These are phyloP conservation scores for Mortierella sp. DNA, from an alignment of 371 early-diverging fungal genomes.

Conservation along the genomic window DNA sequence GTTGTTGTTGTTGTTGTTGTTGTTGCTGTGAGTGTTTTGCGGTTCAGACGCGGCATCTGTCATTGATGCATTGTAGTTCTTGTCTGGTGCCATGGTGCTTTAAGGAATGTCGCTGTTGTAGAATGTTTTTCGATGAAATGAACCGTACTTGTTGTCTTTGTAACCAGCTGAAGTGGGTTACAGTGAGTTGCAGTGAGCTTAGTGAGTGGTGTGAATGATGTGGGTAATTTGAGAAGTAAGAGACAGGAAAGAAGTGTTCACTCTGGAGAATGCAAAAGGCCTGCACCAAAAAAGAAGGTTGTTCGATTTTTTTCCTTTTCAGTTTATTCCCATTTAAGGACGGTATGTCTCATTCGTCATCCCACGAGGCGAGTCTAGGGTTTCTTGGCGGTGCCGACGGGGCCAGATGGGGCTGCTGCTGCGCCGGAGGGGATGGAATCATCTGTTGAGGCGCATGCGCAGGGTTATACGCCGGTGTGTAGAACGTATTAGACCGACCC, in stretches of 20 bases:
- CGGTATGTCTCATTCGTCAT: no score
- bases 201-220: not conserved
- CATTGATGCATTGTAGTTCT: slow-evolving; percentile 1
- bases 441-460: not conserved
- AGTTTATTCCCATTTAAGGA: slow-evolving; percentile 1
- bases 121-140: no score
- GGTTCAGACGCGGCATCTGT: not conserved
- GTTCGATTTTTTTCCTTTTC: slow-evolving; percentile 13
- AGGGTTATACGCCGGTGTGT: slow-evolving; percentile 6
- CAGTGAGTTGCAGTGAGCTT: not conserved
- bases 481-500: slow-evolving; percentile 11
- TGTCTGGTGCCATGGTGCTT: slow-evolving; percentile 24
- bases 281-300: not conserved
- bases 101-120: no score
- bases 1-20: slow-evolving; percentile 4
- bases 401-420: not conserved
- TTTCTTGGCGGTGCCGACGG: slow-evolving; percentile 10
- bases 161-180: not conserved
- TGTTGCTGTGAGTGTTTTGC: slow-evolving; percentile 6
- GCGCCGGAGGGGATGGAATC: not conserved
- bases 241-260: not conserved
- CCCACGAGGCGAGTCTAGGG: no score
- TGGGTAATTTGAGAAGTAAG: no score
- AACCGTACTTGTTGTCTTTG: no score
- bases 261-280: no score